These are phyloP conservation scores for Ophiostoma montium DNA, from an alignment of 2,329 filamentous ascomycete species.

Conservation along the genomic window DNA sequence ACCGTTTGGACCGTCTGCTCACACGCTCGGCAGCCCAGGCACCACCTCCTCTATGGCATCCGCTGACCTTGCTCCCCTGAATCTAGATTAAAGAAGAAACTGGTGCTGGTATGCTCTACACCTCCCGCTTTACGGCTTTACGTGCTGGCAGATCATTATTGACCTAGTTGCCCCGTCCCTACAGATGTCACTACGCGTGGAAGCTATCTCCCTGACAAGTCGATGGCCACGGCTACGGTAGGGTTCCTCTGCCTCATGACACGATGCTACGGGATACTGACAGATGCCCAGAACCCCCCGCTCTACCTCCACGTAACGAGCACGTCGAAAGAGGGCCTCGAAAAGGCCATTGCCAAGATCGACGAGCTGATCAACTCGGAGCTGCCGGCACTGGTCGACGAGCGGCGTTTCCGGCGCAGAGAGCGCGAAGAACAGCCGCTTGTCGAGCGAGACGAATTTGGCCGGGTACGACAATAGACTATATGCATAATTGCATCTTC, in stretches of 20 bases:
- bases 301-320: constrained; percentile 93
- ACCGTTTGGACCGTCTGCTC: constrained; percentile 39
- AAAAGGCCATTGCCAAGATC: constrained; percentile 75
- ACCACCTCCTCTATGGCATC: constrained; percentile 57
- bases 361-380: constrained; percentile 95
- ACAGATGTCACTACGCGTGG: constrained; percentile 98
- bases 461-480: constrained; percentile 37
- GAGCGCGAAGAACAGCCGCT: constrained; percentile 35
- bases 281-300: constrained; percentile 62
- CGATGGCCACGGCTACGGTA: constrained; percentile 87
- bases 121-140: constrained; percentile 14
- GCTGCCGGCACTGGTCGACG: constrained; percentile 86
- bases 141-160: constrained; percentile 1
- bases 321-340: constrained; percentile 80
- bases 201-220: constrained; percentile 94
- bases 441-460: constrained; percentile 64
- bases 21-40: constrained; percentile 54
- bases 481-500: neutral
- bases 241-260: neutral
- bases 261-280: constrained; percentile 3
- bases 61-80: constrained; percentile 67
- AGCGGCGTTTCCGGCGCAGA: constrained; percentile 75
- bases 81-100: constrained; percentile 98
- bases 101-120: constrained; percentile 83
- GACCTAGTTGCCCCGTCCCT: constrained; percentile 19